A percentile compares a stretch with the other conserved stretches of the same genome.
Evolutionary conservation across 164 flowering plant species (phyloP).

Genomic region (Houttuynia cordata): DNA sequence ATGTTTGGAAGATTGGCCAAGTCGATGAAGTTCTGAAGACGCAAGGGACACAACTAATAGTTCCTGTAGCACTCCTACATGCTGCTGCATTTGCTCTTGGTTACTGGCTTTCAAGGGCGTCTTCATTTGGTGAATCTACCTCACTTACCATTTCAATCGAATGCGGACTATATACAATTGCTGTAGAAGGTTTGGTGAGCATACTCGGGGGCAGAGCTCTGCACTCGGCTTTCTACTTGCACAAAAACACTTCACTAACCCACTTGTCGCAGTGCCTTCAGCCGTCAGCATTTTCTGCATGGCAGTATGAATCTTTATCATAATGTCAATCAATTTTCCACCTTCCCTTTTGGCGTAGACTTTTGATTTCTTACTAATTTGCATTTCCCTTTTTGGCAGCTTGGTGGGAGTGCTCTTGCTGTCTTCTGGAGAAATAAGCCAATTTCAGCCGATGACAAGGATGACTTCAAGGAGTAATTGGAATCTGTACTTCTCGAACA

Average conservation of each 20-base stretch:
- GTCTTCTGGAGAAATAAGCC: slow-evolving; percentile 85
- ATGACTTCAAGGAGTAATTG: slow-evolving; percentile 79
- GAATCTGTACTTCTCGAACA: neutral
- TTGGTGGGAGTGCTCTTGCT: slow-evolving; percentile 93
- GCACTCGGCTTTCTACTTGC: slow-evolving; percentile 95
- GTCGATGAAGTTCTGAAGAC: slow-evolving; percentile 82
- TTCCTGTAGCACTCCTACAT: slow-evolving; percentile 81
- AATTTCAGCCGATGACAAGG: slow-evolving; percentile 76
- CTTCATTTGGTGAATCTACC: slow-evolving; percentile 90
- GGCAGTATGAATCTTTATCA: slow-evolving; percentile 54
- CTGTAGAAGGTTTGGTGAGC: neutral
- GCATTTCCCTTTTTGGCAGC: slow-evolving; percentile 31
- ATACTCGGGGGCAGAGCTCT: slow-evolving; percentile 50
- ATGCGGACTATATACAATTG: slow-evolving; percentile 17
- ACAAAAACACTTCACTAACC: slow-evolving; percentile 92
- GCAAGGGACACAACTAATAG: slow-evolving; percentile 71
- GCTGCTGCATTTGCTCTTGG: slow-evolving; percentile 89
- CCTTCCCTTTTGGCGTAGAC: neutral
- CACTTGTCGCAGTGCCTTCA: slow-evolving; percentile 95
- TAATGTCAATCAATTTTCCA: neutral
- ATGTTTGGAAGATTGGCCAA: slow-evolving; percentile 70
- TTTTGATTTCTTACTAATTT: neutral
- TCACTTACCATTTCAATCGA: slow-evolving; percentile 95
- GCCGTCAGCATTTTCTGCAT: slow-evolving; percentile 98
- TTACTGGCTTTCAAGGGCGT: slow-evolving; percentile 64